phyloP scores from a whole-genome alignment of 2,329 filamentous ascomycete genomes.

The Tetracladium maxilliforme region DNA sequence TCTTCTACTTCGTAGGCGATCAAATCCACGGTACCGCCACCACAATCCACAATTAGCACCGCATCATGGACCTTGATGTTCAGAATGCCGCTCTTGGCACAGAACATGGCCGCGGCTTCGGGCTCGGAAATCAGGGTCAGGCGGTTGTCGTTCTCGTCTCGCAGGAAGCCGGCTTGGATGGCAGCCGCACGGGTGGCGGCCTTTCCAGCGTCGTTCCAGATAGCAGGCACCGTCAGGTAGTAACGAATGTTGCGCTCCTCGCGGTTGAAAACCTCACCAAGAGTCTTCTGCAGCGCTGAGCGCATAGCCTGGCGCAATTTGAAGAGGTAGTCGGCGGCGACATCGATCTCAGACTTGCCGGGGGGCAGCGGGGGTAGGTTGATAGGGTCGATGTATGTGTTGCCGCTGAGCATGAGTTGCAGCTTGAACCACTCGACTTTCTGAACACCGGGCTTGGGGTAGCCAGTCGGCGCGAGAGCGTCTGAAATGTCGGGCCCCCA shows the following conservation, averaged over 20 bases:
- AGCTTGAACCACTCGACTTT: slow-evolving; percentile 99
- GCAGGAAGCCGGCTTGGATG: slow-evolving; percentile 90
- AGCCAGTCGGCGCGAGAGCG: slow-evolving; percentile 88
- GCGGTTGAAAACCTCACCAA: slow-evolving; percentile 94
- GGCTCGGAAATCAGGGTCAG: slow-evolving; percentile 91
- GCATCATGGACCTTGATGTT: slow-evolving; percentile 98
- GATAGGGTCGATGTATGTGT: slow-evolving; percentile 98
- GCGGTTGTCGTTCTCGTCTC: slow-evolving; percentile 95
- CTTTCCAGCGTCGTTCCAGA: slow-evolving; percentile 98
- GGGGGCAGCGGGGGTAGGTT: slow-evolving; percentile 94
- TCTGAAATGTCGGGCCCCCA: slow-evolving; percentile 98
- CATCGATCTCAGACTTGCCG: slow-evolving; percentile 97
- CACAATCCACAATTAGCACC: slow-evolving; percentile 95
- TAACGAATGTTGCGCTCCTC: slow-evolving; percentile 97
- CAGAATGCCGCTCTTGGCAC: slow-evolving; percentile 87
- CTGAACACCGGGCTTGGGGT: slow-evolving; percentile 93
- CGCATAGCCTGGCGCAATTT: slow-evolving; percentile 96
- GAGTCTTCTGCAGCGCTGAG: slow-evolving; percentile 84
- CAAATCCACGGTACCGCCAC: slow-evolving; percentile 95
- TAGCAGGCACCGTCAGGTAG: slow-evolving; percentile 95
- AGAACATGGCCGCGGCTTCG: slow-evolving; percentile 94
- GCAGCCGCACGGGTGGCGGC: slow-evolving; percentile 90
- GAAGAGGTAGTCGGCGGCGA: slow-evolving; percentile 98
- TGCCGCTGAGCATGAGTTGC: slow-evolving; percentile 95
- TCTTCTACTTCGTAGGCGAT: slow-evolving; percentile 98